phyloP scores from a whole-genome alignment of 176 grass and related monocot species.

The Eleusine coracana region DNA sequence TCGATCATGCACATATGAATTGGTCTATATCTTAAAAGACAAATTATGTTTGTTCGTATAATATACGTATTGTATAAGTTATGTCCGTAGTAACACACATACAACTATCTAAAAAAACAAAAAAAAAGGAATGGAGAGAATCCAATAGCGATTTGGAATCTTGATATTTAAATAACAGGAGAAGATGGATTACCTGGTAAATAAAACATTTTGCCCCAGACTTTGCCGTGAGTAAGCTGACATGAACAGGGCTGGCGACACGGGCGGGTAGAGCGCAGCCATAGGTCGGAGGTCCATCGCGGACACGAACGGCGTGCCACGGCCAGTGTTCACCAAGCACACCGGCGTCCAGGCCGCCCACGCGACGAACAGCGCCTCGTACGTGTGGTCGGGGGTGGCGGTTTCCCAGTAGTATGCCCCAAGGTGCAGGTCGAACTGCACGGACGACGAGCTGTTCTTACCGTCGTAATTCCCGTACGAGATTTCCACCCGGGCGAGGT shows the following conservation, averaged over 20 bases:
- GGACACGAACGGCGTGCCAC: slow-evolving; percentile 53
- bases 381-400: rapidly evolving
- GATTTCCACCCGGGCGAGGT: slow-evolving; percentile 15
- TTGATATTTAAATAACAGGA: too few species aligned
- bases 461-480: slow-evolving; percentile 43
- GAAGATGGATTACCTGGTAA: too few species aligned
- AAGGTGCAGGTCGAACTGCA: slow-evolving; percentile 43
- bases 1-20: too few species aligned
- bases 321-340: slow-evolving; percentile 51
- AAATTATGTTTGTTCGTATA: too few species aligned
- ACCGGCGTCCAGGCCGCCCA: slow-evolving; percentile 19
- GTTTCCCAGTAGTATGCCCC: neutral
- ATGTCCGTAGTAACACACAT: too few species aligned
- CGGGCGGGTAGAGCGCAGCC: neutral
- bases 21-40: too few species aligned
- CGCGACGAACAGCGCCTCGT: slow-evolving; percentile 25
- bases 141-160: too few species aligned
- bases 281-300: slow-evolving; percentile 3
- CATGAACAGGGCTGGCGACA: neutral
- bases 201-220: too few species aligned
- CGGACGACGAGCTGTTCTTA: neutral
- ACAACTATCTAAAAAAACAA: too few species aligned
- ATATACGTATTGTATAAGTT: too few species aligned
- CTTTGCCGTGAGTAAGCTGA: too few species aligned
- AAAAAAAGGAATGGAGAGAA: too few species aligned